A percentile compares a stretch with the other conserved stretches of the same genome.
These are phyloP conservation scores for Lyophyllum atratum DNA, from an alignment of 768 basidiomycete genomes.

Conservation along the genomic window DNA sequence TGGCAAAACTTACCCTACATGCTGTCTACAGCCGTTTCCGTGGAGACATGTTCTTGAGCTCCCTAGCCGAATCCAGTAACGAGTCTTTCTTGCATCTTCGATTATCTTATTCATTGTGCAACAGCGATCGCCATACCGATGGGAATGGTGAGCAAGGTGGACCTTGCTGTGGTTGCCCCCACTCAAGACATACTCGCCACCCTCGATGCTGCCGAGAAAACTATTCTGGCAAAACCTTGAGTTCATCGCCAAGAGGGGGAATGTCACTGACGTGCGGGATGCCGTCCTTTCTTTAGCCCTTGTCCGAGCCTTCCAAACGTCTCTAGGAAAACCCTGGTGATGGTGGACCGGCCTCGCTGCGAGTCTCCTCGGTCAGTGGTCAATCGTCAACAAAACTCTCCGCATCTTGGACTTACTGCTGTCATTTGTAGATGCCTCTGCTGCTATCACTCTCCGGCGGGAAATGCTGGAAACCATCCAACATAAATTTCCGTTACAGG, in stretches of 20 bases:
- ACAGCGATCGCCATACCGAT: slow-evolving; percentile 84
- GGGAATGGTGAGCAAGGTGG: slow-evolving; percentile 60
- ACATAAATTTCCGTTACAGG: slow-evolving; percentile 57
- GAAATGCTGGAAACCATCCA: slow-evolving; percentile 86
- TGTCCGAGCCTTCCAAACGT: slow-evolving; percentile 76
- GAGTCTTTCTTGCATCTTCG: not conserved
- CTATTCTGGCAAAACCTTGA: slow-evolving; percentile 68
- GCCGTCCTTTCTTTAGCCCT: slow-evolving; percentile 70
- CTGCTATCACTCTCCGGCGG: slow-evolving; percentile 77
- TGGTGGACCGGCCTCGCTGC: slow-evolving; percentile 53
- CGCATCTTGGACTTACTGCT: not conserved
- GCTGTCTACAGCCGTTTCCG: slow-evolving; percentile 78
- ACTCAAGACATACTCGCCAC: slow-evolving; percentile 59
- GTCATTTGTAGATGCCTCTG: slow-evolving; percentile 58
- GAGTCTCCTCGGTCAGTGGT: slow-evolving; percentile 58
- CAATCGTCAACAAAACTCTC: not conserved
- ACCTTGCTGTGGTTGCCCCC: slow-evolving; percentile 39
- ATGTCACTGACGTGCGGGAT: slow-evolving; percentile 72
- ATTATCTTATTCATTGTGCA: not conserved
- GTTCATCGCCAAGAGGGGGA: slow-evolving; percentile 56
- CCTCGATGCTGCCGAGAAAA: slow-evolving; percentile 68
- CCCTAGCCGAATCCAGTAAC: slow-evolving; percentile 85
- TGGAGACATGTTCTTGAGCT: slow-evolving; percentile 87
- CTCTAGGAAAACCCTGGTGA: slow-evolving; percentile 64
- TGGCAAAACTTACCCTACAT: slow-evolving; percentile 79